Base-by-base conservation (phyloP, 2,329 filamentous ascomycete species). In the Thelonectria discophora region DNA sequence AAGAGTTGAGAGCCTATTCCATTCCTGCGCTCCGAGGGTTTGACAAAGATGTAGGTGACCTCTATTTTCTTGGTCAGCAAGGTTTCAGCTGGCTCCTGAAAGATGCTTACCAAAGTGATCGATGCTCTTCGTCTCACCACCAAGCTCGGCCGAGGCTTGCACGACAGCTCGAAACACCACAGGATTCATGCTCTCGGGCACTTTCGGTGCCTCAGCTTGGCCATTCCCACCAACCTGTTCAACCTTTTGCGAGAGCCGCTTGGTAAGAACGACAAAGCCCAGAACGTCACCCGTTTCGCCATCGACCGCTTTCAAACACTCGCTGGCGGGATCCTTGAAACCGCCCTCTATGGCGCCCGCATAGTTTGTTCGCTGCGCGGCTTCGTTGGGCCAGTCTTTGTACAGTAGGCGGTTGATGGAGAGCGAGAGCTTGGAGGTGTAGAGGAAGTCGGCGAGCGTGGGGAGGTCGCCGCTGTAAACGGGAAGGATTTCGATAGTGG, bases 21-120 rank as follows among this genome's bases (percentile, higher is more conserved):
- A 8, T 6, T 15, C 12, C 15, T 54, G 13, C 61, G 58, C 18
- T 27, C 17, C 17, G 49, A 55, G 12, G 54, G 49, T 13, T 39
- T 61, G 39, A 64, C 61, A n/a, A 47, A 61, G 7, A 64, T 34
- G 18, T 58, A 64, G 4, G 58, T 64, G 7, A 64, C 24, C 32
- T 61, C 57, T 64, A 27, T 21, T 5, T 24, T 11, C 1, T 13
- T 34, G 5, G 1, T 45, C 52, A 57, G 45, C 10, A 48, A 7
- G 42, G 18, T 5, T 15, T 42, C 18, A 9, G n/a, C 2, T 10
- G 12, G 3, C 17, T 5, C 3, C 3, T 2, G 5, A 11, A 4
- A 7, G 11, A 15, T 34, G 12, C 20, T 39, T 58, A 54, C 61
- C 61, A 2, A 46, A 51, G 5, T 55, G 61, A 1, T 61, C 58